Evolutionary conservation across 176 grass and related monocot genomes (phyloP).

Genomic region (Musa troglodytarum): DNA sequence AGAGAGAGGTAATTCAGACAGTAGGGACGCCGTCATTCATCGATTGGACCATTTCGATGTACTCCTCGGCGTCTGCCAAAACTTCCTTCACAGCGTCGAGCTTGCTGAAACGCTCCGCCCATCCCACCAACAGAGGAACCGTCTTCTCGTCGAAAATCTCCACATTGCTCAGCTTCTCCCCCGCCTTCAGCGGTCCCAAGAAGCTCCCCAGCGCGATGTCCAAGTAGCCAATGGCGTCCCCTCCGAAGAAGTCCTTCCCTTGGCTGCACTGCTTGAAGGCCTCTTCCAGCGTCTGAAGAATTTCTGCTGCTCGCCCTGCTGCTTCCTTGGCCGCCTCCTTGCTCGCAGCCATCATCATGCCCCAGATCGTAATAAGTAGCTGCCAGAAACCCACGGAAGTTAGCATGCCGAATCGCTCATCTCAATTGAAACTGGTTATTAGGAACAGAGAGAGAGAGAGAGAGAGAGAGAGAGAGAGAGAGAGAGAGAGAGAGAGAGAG

Average conservation of each 20-base stretch:
- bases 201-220: conserved; percentile 36
- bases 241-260: conserved; percentile 51
- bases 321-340: conserved; percentile 25
- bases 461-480: too few species aligned
- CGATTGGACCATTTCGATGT: background rate
- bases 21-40: too few species aligned
- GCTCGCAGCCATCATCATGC: background rate
- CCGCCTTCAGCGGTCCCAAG: conserved; percentile 30
- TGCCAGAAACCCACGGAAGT: too few species aligned
- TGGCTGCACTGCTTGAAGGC: conserved; percentile 30
- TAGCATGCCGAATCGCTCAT: too few species aligned
- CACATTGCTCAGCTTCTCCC: conserved; percentile 24
- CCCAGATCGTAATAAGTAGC: background rate
- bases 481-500: too few species aligned
- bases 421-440: too few species aligned
- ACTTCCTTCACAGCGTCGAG: conserved; percentile 23
- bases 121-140: conserved; percentile 31
- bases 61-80: conserved; percentile 30
- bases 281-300: conserved; percentile 39
- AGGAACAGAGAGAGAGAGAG: too few species aligned
- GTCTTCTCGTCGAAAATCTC: conserved; percentile 27
- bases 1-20: too few species aligned
- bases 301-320: background rate
- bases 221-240: conserved; percentile 37
- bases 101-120: conserved; percentile 32